Conservation (phyloP, 345 rosid genomes). For the Linum lewisii region DNA sequence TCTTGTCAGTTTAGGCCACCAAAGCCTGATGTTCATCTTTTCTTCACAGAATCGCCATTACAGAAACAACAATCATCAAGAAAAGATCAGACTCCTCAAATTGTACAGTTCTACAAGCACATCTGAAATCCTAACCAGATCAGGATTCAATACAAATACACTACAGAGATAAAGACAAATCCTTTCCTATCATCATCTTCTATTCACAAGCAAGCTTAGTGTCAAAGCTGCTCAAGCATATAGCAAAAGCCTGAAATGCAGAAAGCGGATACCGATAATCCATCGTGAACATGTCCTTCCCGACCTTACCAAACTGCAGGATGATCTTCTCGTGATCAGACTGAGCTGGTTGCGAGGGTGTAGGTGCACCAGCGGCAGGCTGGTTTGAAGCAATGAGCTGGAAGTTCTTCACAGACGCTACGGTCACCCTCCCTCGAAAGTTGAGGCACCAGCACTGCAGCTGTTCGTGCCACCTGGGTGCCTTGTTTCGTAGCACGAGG, state of each 20-base stretch:
- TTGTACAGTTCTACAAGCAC: background rate
- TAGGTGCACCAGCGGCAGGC: constrained; percentile 14
- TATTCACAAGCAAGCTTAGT: constrained; percentile 19
- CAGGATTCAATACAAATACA: background rate
- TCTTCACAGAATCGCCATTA: too few species aligned
- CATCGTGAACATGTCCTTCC: constrained; percentile 15
- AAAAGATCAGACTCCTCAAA: too few species aligned
- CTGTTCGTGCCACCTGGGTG: constrained; percentile 18
- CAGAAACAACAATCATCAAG: too few species aligned
- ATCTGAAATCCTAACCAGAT: background rate
- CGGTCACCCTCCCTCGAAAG: constrained; percentile 14
- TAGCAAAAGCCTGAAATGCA: constrained; percentile 16
- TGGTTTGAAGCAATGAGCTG: constrained; percentile 16
- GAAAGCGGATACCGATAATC: constrained; percentile 17
- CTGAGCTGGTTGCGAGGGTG: constrained; percentile 11
- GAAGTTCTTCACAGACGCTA: constrained; percentile 17
- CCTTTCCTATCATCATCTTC: background rate
- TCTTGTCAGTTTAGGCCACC: too few species aligned
- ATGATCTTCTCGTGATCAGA: constrained; percentile 19
- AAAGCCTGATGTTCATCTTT: too few species aligned
- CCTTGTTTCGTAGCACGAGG: constrained; percentile 13
- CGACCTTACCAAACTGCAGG: constrained; percentile 14
- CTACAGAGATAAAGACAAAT: background rate
- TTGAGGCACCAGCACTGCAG: constrained; percentile 19
- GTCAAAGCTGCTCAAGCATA: constrained; percentile 18